These are phyloP conservation scores for Erodium chrysanthum DNA, from an alignment of 441 rosid species.

Conservation along the genomic window DNA sequence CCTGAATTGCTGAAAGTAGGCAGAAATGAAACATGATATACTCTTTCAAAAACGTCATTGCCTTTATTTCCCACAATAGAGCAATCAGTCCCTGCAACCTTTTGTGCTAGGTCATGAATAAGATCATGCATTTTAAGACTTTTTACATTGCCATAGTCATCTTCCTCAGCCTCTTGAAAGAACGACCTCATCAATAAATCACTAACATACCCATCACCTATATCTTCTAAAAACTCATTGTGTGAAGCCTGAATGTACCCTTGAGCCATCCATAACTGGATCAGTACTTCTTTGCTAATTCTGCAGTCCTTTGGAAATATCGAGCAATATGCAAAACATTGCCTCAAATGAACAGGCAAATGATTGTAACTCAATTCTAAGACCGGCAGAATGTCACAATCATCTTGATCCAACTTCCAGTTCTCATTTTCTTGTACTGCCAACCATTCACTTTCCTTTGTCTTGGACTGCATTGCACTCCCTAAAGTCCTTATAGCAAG, in stretches of 20 bases:
- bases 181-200: constrained; percentile 20
- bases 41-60: neutral
- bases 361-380: constrained; percentile 21
- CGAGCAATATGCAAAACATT: constrained; percentile 24
- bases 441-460: constrained; percentile 14
- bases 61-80: neutral
- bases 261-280: constrained; percentile 23
- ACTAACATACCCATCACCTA: constrained; percentile 10
- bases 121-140: constrained; percentile 25
- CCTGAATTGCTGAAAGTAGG: neutral
- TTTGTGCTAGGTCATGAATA: constrained; percentile 26
- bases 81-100: constrained; percentile 16
- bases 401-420: neutral
- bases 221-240: constrained; percentile 7
- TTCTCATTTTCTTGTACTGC: constrained; percentile 8
- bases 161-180: constrained; percentile 20
- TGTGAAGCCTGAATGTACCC: constrained; percentile 15
- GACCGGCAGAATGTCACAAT: neutral
- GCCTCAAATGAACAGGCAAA: constrained; percentile 19
- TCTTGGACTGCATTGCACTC: constrained; percentile 15
- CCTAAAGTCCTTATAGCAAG: constrained; percentile 24
- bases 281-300: constrained; percentile 7
- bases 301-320: constrained; percentile 15
- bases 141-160: constrained; percentile 8
- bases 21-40: constrained; percentile 5